These are phyloP conservation scores for Apiospora phragmitis DNA, from an alignment of 2,329 filamentous ascomycete species.

Conservation along the genomic window DNA sequence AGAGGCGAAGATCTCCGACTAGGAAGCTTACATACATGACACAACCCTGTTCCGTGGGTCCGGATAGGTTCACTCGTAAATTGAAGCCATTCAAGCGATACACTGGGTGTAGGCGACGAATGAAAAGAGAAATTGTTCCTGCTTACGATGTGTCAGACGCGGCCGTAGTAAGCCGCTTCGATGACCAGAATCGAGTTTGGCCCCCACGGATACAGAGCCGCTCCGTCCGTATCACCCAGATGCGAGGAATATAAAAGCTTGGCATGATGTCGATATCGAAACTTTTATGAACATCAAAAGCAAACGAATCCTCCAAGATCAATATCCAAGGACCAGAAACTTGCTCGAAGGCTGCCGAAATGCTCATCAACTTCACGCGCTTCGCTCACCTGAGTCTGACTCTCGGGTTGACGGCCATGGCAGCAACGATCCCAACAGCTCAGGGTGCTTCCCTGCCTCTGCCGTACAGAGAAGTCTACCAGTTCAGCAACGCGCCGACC, in stretches of 20 bases:
- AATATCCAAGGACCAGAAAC: not conserved
- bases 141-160: not conserved
- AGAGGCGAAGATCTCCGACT: not conserved
- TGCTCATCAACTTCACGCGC: not conserved
- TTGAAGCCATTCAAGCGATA: not conserved
- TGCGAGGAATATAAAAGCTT: not conserved
- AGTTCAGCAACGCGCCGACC: conserved; percentile 14
- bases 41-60: not conserved
- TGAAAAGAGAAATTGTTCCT: no score
- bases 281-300: not conserved
- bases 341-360: not conserved
- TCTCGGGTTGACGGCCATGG: not conserved
- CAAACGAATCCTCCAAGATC: not conserved
- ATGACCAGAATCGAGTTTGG: not conserved
- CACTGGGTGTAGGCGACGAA: not conserved
- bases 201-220: not conserved
- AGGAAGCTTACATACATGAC: not conserved
- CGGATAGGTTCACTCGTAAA: not conserved
- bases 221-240: no score
- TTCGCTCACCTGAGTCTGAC: not conserved
- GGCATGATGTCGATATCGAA: not conserved
- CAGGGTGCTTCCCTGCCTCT: not conserved
- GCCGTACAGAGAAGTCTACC: conserved; percentile 9
- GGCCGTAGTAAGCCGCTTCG: not conserved
- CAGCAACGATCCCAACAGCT: not conserved